Evolutionary conservation across 345 rosid genomes (phyloP), one percentile per base, ranked within the genome.

Genomic region (Passiflora organensis): DNA sequence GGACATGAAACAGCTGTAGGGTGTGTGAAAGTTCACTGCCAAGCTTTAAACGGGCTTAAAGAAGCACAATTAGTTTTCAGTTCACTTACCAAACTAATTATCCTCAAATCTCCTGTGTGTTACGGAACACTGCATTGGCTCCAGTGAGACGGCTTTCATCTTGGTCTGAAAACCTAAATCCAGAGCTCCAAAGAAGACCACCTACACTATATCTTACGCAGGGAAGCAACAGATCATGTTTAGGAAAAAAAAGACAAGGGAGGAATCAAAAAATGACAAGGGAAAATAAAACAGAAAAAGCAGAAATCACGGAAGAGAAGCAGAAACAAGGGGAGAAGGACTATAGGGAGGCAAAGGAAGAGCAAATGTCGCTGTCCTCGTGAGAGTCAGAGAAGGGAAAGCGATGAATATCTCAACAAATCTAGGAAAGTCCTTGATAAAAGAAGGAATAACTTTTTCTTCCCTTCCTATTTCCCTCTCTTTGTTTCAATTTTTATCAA

Each of bases 351-450:
- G 48, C 20, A 34, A 18, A n/a, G 28, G 41, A 45, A 53, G 62
- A 64, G 44, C 61, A 68, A 23, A 68, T 24, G 67, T 68, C 77
- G 64, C 64, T 68, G 48, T 73, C 70, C 13, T 41, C 77, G 19
- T 73, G 77, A 56, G 73, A 73, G 68, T 73, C 67, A 68, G 77
- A 50, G 64, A 64, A 25, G 61, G 22, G 64, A 62, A 55, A 66
- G 51, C 59, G 53, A 63, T 58, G 63, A 56, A 65, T 46, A 60
- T 65, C 67, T 60, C 64, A 51, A 55, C 67, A 68, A 68, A 68
- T 68, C 64, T 64, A 60, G 71, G 66, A 63, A 67, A 56, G 47
- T 52, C 42, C 43, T 23, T 23, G 20, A 17, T 32, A 38, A 19
- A 3, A 8, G 45, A 21, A 25, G 45, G 45, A 22, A 23, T 6